Evolutionary conservation across 1,284 basidiomycete species (phyloP), one percentile per base, ranked within the genome.

Genomic region (Singerocomus inundabilis): DNA sequence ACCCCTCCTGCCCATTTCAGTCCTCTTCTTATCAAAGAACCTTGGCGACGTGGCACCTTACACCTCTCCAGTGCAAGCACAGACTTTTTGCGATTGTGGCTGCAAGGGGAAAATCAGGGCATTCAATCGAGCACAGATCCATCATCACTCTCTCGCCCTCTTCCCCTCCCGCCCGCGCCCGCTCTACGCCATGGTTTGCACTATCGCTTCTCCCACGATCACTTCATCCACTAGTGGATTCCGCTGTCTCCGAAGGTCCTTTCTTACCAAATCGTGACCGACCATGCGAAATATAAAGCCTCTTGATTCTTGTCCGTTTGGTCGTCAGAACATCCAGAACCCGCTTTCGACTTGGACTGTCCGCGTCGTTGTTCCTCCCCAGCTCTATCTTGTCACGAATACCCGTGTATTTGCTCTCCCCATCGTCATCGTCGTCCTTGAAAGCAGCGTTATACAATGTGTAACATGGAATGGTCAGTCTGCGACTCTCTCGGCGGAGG

Each of bases 391-490:
- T 15, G 11, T 48, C 46, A 29, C 38, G 34, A 26, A 26, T 56
- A 7, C 33, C 39, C 38, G 24, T 26, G 12, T 34, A 21, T 28
- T 41, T 16, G 16, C 42, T n/a, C 28, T 12, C 34, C 39, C 24
- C n/a, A n/a, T 46, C 45, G 3, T 37, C 52, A 2, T 32, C 25
- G 25, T 25, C n/a, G n/a, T 42, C 30, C 0, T 24, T 38, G 13
- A 44, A 54, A 34, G 46, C 39, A 49, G 48, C 47, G 3, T 40
- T 41, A 35, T 48, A 3, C 18, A 40, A 76, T 77, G 75, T 77
- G 75, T 48, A 68, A 56, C 54, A 70, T 73, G 64, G 75, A 77
- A 67, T 70, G 72, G 75, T 76, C 45, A 54, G 70, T 50, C 50
- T 41, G 30, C 28, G 3, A 16, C 28, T 18, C 42, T 9, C 11